These are phyloP conservation scores for Calonectria multiphialidica DNA, from an alignment of 2,329 filamentous ascomycete genomes.

Conservation along the genomic window DNA sequence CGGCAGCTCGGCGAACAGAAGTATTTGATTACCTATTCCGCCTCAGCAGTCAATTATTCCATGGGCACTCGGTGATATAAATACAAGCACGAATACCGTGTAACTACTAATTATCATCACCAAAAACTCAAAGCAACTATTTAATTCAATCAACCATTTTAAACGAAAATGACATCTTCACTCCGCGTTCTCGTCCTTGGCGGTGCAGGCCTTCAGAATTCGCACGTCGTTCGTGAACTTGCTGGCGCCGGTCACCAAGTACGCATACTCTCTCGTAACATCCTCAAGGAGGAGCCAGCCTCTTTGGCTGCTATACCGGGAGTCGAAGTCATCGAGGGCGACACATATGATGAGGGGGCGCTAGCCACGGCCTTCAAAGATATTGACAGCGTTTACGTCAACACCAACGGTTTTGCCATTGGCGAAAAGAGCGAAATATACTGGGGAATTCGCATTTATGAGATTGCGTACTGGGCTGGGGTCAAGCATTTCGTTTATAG, in stretches of 20 bases:
- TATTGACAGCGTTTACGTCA: conserved; percentile 22
- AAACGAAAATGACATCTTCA: neutral
- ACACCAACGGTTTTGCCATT: conserved; percentile 30
- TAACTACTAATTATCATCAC: too few species aligned
- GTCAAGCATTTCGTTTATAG: conserved; percentile 28
- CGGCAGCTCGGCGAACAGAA: neutral
- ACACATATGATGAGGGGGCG: conserved; percentile 24
- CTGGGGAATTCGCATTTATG: conserved; percentile 32
- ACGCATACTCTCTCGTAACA: neutral
- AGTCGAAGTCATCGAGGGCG: conserved; percentile 17
- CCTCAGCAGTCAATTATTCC: too few species aligned
- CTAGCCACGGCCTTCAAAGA: conserved; percentile 17
- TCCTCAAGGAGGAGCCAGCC: neutral
- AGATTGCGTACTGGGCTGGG: conserved; percentile 19
- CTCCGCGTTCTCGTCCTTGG: neutral
- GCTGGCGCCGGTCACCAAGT: neutral
- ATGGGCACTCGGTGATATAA: too few species aligned
- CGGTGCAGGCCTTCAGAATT: conserved; percentile 2
- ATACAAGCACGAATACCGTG: too few species aligned
- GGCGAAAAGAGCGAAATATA: conserved; percentile 29
- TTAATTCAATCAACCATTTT: too few species aligned
- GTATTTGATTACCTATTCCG: neutral
- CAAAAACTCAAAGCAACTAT: too few species aligned
- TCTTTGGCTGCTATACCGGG: conserved; percentile 5
- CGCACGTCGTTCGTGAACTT: neutral